Evolutionary conservation across 1,284 basidiomycete species (phyloP).

Genomic region (Trichosporon sp.): DNA sequence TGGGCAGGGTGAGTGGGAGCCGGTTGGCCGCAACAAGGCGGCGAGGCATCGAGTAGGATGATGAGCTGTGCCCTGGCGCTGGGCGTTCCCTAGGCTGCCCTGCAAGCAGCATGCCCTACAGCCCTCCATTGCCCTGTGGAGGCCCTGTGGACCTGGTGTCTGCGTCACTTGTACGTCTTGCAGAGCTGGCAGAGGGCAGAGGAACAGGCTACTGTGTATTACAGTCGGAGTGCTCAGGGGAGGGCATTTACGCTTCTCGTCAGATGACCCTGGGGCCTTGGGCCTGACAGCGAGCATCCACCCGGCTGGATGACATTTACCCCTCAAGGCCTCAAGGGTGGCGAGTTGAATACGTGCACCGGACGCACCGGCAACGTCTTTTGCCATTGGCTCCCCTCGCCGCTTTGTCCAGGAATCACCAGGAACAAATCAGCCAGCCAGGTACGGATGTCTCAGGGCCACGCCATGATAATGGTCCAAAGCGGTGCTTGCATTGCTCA

Average conservation of each 20-base stretch:
- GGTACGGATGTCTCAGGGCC: neutral
- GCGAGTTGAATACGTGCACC: too few relatives aligned
- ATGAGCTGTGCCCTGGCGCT: neutral
- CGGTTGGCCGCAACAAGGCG: neutral
- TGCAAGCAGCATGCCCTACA: too few relatives aligned
- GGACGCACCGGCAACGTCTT: too few relatives aligned
- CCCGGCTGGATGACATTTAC: too few relatives aligned
- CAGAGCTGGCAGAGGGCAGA: too few relatives aligned
- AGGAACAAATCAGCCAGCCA: slow-evolving; percentile 7
- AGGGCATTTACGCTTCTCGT: neutral
- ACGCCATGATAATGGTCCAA: neutral
- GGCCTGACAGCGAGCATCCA: neutral
- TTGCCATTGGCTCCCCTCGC: too few relatives aligned
- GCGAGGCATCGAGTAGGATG: neutral
- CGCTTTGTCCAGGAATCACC: neutral
- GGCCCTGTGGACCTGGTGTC: neutral
- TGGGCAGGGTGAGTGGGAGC: neutral
- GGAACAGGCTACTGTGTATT: neutral
- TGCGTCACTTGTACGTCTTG: slow-evolving; percentile 16
- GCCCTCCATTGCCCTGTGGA: too few relatives aligned
- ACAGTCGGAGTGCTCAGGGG: neutral
- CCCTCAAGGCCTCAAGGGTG: too few relatives aligned
- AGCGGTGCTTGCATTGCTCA: neutral
- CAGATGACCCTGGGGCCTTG: slow-evolving; percentile 10
- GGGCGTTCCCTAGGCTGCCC: too few relatives aligned